phyloP scores from a whole-genome alignment of 83 land plant genomes.

The Larix sibirica region DNA sequence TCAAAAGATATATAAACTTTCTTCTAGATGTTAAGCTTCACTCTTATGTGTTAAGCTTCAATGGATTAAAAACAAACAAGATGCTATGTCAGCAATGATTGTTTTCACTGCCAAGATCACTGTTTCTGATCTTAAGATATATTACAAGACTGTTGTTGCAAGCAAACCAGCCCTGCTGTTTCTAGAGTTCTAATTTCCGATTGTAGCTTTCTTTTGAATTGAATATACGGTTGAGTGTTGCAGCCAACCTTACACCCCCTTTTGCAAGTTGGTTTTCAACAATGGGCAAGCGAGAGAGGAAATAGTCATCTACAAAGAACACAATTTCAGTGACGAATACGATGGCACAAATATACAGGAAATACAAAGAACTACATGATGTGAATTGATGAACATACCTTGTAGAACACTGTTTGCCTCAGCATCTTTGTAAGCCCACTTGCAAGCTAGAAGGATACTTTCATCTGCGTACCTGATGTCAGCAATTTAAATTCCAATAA shows the following conservation, averaged over 20 bases:
- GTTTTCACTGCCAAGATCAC: no score
- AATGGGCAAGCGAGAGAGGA: constrained; percentile 62
- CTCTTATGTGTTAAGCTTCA: no score
- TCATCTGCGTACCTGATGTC: constrained; percentile 23
- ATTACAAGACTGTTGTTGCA: no score
- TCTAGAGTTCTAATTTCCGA: no score
- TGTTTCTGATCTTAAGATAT: no score
- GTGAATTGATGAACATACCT: constrained; percentile 10
- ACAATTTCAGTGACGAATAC: background rate
- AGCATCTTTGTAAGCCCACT: constrained; percentile 26
- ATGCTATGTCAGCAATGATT: no score
- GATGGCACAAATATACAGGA: background rate
- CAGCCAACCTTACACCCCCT: constrained; percentile 71
- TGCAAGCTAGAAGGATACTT: constrained; percentile 22
- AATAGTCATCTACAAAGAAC: constrained; percentile 58
- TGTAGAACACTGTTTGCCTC: background rate
- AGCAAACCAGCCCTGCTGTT: no score
- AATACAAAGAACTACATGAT: background rate
- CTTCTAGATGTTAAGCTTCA: no score
- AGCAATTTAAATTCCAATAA: background rate
- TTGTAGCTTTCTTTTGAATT: no score
- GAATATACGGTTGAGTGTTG: constrained; percentile 65
- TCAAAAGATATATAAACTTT: no score
- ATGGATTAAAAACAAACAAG: no score
- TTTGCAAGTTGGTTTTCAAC: constrained; percentile 71